Percentiles rank a stretch among this genome's conserved stretches.
Conservation (phyloP, 345 rosid species). For the Eucalyptus curtisii region DNA sequence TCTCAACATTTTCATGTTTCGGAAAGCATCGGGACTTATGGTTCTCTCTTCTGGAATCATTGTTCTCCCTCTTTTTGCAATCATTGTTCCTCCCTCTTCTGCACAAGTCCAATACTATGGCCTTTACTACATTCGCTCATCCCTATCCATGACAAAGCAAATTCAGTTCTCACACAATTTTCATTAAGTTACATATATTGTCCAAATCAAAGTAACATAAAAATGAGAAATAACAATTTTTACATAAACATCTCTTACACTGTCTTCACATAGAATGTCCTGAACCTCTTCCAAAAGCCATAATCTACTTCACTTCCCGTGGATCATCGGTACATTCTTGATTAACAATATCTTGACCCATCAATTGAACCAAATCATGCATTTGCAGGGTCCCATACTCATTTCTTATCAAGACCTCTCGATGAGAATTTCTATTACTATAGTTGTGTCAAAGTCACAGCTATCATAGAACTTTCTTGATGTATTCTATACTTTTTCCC, state of each 20-base stretch:
- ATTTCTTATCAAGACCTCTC: neutral
- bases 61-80: accelerated
- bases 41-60: no score
- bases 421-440: neutral
- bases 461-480: accelerated
- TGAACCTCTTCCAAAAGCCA: neutral
- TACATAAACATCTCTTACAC: neutral
- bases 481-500: no score
- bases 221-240: neutral
- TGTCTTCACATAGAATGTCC: neutral
- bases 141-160: neutral
- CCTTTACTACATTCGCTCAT: accelerated
- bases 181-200: no score
- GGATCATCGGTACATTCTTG: neutral
- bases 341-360: neutral
- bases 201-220: neutral
- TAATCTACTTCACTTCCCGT: neutral
- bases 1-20: no score
- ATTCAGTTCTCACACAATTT: no score
- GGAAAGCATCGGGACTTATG: no score
- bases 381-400: neutral
- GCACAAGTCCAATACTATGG: neutral
- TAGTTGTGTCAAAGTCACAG: neutral
- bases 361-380: neutral
- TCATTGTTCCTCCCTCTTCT: no score